Conservation (phyloP, 192 early-diverging fungal species). For the Lobulomyces angularis region DNA sequence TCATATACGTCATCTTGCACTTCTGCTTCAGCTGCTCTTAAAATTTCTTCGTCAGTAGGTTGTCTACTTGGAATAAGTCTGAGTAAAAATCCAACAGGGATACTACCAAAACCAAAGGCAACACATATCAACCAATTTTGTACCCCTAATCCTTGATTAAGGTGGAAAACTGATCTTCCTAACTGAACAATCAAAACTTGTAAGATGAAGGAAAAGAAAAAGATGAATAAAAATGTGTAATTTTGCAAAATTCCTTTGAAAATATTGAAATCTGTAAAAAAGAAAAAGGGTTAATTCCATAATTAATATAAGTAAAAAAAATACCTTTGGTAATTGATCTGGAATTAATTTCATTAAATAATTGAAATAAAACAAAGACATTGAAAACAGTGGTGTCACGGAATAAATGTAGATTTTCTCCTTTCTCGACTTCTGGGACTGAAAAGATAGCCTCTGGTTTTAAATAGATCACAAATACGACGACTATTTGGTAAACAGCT, state of each 20-base stretch:
- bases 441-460: not conserved
- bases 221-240: conserved; percentile 66
- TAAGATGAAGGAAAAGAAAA: conserved; percentile 55
- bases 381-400: conserved; percentile 77
- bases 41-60: conserved; percentile 35
- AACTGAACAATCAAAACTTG: conserved; percentile 86
- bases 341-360: conserved; percentile 93
- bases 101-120: conserved; percentile 58
- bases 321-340: conserved; percentile 60
- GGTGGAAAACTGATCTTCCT: conserved; percentile 77
- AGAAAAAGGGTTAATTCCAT: not conserved
- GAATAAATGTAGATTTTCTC: conserved; percentile 3
- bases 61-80: too few relatives aligned
- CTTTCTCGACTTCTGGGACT: conserved; percentile 3
- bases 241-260: conserved; percentile 70
- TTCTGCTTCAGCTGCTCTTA: not conserved
- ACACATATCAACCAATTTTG: conserved; percentile 77
- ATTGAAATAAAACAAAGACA: conserved; percentile 83
- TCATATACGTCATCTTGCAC: not conserved
- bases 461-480: conserved; percentile 44
- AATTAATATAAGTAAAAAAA: conserved; percentile 4
- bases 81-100: conserved; percentile 76
- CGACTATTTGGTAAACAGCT: conserved; percentile 74
- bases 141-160: conserved; percentile 42
- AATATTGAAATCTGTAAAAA: conserved; percentile 61